These are phyloP conservation scores for Epicoccum nigrum DNA, from an alignment of 2,329 filamentous ascomycete genomes.

Conservation along the genomic window DNA sequence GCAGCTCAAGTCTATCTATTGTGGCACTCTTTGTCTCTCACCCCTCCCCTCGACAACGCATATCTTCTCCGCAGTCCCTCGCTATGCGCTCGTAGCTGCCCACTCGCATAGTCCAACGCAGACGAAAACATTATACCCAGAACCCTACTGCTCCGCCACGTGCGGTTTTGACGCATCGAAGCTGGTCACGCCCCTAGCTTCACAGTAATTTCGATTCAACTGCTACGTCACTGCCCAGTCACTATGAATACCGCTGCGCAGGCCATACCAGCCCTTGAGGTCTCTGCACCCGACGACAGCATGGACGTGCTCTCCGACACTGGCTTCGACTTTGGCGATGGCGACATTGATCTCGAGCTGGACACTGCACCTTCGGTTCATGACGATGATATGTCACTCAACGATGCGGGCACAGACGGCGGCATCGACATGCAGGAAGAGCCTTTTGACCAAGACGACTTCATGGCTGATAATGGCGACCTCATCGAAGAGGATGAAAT, in stretches of 20 bases:
- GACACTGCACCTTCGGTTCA: conserved; percentile 30
- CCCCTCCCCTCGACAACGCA: background rate
- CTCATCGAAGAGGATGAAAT: conserved; percentile 37
- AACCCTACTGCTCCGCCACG: background rate
- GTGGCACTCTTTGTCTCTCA: conserved; percentile 6
- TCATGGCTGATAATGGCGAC: conserved; percentile 47
- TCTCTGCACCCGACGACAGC: conserved; percentile 53
- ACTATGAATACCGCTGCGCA: conserved; percentile 36
- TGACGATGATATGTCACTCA: conserved; percentile 61
- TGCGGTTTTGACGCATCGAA: conserved; percentile 26
- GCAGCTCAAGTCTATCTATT: conserved; percentile 2
- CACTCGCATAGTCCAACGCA: background rate
- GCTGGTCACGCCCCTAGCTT: background rate
- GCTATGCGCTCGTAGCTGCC: conserved; percentile 8
- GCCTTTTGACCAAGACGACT: conserved; percentile 40
- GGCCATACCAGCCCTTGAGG: conserved; percentile 31
- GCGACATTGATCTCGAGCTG: conserved; percentile 66
- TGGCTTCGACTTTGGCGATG: conserved; percentile 56
- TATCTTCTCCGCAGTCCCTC: background rate
- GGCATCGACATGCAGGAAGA: conserved; percentile 26
- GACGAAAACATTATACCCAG: background rate
- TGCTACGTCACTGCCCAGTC: background rate
- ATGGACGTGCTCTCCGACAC: conserved; percentile 63
- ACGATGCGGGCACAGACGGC: conserved; percentile 54
- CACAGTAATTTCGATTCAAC: background rate